phyloP scores from a whole-genome alignment of 352 stramenopile genomes.

The Pythium scleroteichum region DNA sequence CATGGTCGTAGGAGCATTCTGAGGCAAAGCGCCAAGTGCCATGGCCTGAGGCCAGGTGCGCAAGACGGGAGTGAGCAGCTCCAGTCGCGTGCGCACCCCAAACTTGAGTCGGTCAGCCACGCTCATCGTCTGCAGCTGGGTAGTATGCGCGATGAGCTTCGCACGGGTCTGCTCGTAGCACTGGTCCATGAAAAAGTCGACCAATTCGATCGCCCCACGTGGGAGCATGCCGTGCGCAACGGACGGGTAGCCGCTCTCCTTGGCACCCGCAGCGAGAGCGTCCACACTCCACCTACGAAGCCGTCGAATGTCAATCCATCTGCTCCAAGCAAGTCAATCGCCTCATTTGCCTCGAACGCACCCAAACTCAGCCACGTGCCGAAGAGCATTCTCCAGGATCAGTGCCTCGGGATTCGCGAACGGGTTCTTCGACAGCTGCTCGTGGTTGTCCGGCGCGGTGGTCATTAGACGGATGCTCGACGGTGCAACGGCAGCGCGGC shows the following conservation, averaged over 20 bases:
- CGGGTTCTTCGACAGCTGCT: slow-evolving; percentile 10
- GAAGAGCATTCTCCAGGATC: slow-evolving; percentile 58
- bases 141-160: slow-evolving; percentile 59
- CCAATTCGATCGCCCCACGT: slow-evolving; percentile 73
- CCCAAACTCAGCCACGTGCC: slow-evolving; percentile 50
- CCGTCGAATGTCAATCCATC: background rate
- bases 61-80: slow-evolving; percentile 64
- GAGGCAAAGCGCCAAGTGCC: slow-evolving; percentile 71
- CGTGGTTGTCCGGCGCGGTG: slow-evolving; percentile 10
- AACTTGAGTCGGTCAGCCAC: slow-evolving; percentile 85
- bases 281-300: slow-evolving; percentile 70
- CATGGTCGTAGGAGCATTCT: slow-evolving; percentile 71
- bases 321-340: background rate
- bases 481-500: background rate
- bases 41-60: slow-evolving; percentile 77
- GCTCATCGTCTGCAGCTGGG: slow-evolving; percentile 61
- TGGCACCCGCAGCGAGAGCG: slow-evolving; percentile 67
- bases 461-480: slow-evolving; percentile 8
- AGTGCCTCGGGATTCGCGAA: slow-evolving; percentile 43
- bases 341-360: slow-evolving; percentile 22
- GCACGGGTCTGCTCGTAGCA: slow-evolving; percentile 57
- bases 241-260: slow-evolving; percentile 68
- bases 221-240: slow-evolving; percentile 84
- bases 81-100: slow-evolving; percentile 64
- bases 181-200: slow-evolving; percentile 87